These are phyloP conservation scores for Ogataea wickerhamii DNA, from an alignment of 805 yeast species.

Conservation along the genomic window DNA sequence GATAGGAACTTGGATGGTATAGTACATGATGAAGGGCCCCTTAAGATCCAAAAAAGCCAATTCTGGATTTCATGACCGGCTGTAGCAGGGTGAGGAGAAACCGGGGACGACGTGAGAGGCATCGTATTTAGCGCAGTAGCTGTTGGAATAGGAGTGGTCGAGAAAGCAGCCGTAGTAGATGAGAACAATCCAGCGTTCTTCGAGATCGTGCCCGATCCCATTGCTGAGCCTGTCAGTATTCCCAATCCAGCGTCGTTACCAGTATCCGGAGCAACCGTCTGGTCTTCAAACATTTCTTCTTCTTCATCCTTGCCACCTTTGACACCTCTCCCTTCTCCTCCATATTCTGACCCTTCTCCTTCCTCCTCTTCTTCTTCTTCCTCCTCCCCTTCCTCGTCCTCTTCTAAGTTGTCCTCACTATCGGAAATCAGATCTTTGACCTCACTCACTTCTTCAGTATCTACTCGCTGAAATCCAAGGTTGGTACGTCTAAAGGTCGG, in stretches of 20 bases:
- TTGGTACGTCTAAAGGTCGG: slow-evolving; percentile 22
- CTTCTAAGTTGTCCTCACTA: slow-evolving; percentile 27
- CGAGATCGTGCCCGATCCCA: slow-evolving; percentile 4
- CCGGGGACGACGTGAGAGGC: slow-evolving; percentile 10
- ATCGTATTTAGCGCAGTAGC: slow-evolving; percentile 21
- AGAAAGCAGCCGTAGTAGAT: slow-evolving; percentile 35
- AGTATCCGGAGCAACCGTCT: neutral
- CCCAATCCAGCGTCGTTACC: slow-evolving; percentile 41
- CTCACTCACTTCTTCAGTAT: slow-evolving; percentile 8
- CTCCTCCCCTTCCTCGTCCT: slow-evolving; percentile 16
- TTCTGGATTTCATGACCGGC: slow-evolving; percentile 41
- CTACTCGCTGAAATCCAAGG: slow-evolving; percentile 3
- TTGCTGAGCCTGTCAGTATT: slow-evolving; percentile 25
- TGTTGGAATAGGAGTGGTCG: slow-evolving; percentile 40
- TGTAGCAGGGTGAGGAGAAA: slow-evolving; percentile 8
- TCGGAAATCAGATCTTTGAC: slow-evolving; percentile 27
- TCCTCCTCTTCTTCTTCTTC: slow-evolving; percentile 15
- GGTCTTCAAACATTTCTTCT: slow-evolving; percentile 10
- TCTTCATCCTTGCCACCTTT: slow-evolving; percentile 19
- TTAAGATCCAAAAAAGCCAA: slow-evolving; percentile 62
- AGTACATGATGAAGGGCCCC: slow-evolving; percentile 59
- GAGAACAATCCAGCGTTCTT: slow-evolving; percentile 24
- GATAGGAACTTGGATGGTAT: slow-evolving; percentile 53
- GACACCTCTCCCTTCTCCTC: slow-evolving; percentile 1
- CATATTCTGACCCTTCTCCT: slow-evolving; percentile 2